Conservation (phyloP, 805 yeast species). For the Lipomyces japonicus region DNA sequence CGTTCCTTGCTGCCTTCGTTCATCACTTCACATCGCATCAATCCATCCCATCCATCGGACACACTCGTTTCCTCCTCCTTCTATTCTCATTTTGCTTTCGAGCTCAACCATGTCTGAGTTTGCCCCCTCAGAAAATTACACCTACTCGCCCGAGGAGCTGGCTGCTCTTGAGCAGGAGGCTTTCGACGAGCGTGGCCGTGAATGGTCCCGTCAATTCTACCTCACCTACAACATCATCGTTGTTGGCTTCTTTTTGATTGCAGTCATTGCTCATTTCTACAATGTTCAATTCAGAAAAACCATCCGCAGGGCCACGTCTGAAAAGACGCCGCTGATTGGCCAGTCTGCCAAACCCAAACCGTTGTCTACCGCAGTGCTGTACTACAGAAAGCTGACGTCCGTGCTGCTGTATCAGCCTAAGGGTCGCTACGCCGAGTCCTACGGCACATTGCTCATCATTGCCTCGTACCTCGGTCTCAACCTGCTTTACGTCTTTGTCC, state of each 20-base stretch:
- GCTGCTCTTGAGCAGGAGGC: slow-evolving; percentile 27
- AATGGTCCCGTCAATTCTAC: slow-evolving; percentile 29
- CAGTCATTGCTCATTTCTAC: slow-evolving; percentile 27
- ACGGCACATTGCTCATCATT: slow-evolving; percentile 26
- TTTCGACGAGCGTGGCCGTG: slow-evolving; percentile 29
- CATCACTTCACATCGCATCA: no score
- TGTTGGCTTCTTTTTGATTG: slow-evolving; percentile 25
- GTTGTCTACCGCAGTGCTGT: slow-evolving; percentile 5
- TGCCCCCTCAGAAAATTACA: slow-evolving; percentile 22
- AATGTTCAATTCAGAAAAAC: slow-evolving; percentile 28
- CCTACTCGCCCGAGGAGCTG: slow-evolving; percentile 26
- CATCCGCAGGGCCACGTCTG: slow-evolving; percentile 14
- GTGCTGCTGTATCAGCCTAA: slow-evolving; percentile 26
- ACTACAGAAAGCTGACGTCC: slow-evolving; percentile 15
- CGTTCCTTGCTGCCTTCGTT: no score
- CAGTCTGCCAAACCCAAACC: slow-evolving; percentile 13
- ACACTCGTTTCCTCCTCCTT: background rate
- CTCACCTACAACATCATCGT: slow-evolving; percentile 28
- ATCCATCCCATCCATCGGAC: background rate
- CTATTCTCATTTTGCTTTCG: background rate
- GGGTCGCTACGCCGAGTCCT: slow-evolving; percentile 28
- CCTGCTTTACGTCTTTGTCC: slow-evolving; percentile 23
- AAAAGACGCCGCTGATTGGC: slow-evolving; percentile 27
- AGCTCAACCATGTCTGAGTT: slow-evolving; percentile 11
- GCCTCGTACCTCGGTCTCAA: slow-evolving; percentile 24